Evolutionary conservation across 208 protist species (phyloP), one percentile per base, ranked within the genome.

Genomic region (Leishmania martiniquensis): DNA sequence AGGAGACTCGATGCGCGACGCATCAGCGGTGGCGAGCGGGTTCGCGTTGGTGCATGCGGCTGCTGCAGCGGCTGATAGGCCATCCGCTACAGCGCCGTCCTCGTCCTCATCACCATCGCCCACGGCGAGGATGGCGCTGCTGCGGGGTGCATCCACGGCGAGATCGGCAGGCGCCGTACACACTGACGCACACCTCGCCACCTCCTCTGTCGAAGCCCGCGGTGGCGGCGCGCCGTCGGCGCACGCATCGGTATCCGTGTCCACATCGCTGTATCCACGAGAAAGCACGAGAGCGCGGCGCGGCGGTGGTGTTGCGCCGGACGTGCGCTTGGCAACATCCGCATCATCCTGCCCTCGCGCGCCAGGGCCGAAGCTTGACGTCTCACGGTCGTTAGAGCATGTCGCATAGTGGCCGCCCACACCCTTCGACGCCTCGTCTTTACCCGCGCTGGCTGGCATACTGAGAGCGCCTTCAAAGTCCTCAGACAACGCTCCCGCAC

Each of bases 211-310:
- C 34, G 15, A 34, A 54, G 34, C n/a, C 55, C 51, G 47, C 29
- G 76, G 76, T n/a, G 34, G 47, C 20, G 12, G 42, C 22, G 37
- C 39, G 9, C 49, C 42, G 25, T 29, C 63, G 32, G n/a, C 42
- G 39, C 37, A 10, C 63, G 25, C 71, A 34, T 63, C 69, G 52
- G 25, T 51, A 34, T 25, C 45, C 47, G 32, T 39, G 63, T 63
- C 66, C 1, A 67, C 51, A 42, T 49, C 57, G 32, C 80, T 80
- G 85, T 52, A 81, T 6, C 74, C 74, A 9, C 79, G 80, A 15
- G 88, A 83, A 42, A 92, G 81, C 69, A 92, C 84, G 69, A 92
- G 88, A 47, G 88, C 85, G 3, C 79, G 83, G 10, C 88, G 88
- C 17, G 86, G 88, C 22, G 85, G 88, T 29, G 88, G 88, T 12